Percentiles rank a stretch among this genome's conserved stretches.
Conservation (phyloP, 192 early-diverging fungal genomes). For the Backusella circina region DNA sequence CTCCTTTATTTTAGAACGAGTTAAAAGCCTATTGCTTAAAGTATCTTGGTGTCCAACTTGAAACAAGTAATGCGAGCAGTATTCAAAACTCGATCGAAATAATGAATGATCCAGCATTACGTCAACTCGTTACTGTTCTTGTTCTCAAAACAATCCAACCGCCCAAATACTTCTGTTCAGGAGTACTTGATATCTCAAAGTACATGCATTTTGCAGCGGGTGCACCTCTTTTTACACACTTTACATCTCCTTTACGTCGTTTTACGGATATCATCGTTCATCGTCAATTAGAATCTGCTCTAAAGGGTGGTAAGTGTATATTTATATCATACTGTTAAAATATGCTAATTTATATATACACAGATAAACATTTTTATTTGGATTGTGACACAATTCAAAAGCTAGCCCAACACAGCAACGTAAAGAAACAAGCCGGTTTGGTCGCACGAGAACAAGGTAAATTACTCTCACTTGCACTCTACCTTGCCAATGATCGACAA, state of each 20-base stretch:
- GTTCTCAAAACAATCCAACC: constrained; percentile 91
- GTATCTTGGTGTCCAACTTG: constrained; percentile 69
- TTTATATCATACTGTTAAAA: too few relatives aligned
- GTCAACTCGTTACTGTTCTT: constrained; percentile 72
- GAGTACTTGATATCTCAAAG: constrained; percentile 67
- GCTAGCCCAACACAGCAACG: constrained; percentile 70
- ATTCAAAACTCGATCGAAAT: constrained; percentile 57
- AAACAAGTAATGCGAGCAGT: constrained; percentile 56
- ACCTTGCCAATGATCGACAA: constrained; percentile 41
- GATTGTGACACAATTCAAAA: constrained; percentile 53
- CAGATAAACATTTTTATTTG: constrained; percentile 53
- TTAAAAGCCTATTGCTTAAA: background rate
- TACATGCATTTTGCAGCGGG: constrained; percentile 93
- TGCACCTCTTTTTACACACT: constrained; percentile 92
- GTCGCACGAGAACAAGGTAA: constrained; percentile 67
- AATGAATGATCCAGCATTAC: constrained; percentile 53
- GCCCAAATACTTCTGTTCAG: constrained; percentile 96
- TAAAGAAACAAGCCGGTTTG: constrained; percentile 66
- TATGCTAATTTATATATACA: background rate
- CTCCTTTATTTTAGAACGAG: constrained; percentile 9
- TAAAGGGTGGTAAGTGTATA: constrained; percentile 5
- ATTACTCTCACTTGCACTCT: constrained; percentile 62
- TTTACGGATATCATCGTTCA: constrained; percentile 98
- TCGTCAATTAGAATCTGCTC: constrained; percentile 72
- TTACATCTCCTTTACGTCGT: constrained; percentile 94